Conservation (phyloP, 2,329 filamentous ascomycete species). For the Hypoxylon sp. region DNA sequence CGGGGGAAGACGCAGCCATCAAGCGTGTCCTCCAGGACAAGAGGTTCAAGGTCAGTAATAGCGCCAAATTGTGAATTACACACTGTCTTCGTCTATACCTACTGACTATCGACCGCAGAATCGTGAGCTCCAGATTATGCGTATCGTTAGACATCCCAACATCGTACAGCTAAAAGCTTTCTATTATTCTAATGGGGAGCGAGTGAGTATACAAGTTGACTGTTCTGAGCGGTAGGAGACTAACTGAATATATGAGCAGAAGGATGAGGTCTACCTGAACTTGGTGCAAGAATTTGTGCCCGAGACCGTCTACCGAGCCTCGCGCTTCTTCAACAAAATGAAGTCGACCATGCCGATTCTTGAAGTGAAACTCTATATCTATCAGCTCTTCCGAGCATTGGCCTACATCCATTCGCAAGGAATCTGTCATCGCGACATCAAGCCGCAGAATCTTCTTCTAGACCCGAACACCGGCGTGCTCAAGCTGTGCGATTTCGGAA, state of each 20-base stretch:
- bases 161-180: slow-evolving; percentile 99
- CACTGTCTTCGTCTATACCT: slow-evolving; percentile 21
- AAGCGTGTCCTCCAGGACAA: slow-evolving; percentile 99
- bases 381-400: slow-evolving; percentile 97
- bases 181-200: slow-evolving; percentile 99
- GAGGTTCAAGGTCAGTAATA: slow-evolving; percentile 88
- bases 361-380: slow-evolving; percentile 99
- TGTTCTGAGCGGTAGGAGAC: slow-evolving; percentile 13
- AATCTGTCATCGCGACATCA: slow-evolving; percentile 99
- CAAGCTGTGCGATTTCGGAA: slow-evolving; percentile 99
- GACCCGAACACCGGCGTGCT: slow-evolving; percentile 92
- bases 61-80: neutral
- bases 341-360: slow-evolving; percentile 99
- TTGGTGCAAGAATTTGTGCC: slow-evolving; percentile 98
- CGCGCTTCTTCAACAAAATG: slow-evolving; percentile 99
- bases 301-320: slow-evolving; percentile 97
- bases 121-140: slow-evolving; percentile 99
- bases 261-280: slow-evolving; percentile 99
- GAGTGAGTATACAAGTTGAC: slow-evolving; percentile 71
- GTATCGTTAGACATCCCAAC: slow-evolving; percentile 98
- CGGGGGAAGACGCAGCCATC: slow-evolving; percentile 97
- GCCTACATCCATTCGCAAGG: slow-evolving; percentile 99
- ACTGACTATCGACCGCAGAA: slow-evolving; percentile 72
- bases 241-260: slow-evolving; percentile 64
- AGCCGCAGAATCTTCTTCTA: slow-evolving; percentile 96